phyloP scores from a whole-genome alignment of 495 filamentous ascomycete genomes.

The Hypoxylon intermedium region DNA sequence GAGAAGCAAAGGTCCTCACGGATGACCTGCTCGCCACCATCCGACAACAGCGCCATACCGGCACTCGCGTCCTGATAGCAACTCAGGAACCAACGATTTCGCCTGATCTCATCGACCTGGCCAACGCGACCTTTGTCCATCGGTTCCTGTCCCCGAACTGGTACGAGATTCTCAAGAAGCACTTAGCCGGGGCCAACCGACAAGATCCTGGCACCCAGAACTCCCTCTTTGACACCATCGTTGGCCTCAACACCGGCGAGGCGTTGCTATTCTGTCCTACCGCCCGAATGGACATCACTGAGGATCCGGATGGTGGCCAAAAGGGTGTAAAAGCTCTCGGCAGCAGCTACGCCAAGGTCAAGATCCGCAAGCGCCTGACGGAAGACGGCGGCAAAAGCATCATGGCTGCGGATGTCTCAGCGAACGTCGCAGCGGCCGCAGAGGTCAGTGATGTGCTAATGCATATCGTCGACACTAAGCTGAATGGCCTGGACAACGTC shows the following conservation, averaged over 20 bases:
- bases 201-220: neutral
- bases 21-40: conserved; percentile 62
- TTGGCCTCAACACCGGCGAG: conserved; percentile 66
- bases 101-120: conserved; percentile 61
- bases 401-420: conserved; percentile 40
- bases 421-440: neutral
- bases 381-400: conserved; percentile 65
- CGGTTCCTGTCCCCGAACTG: conserved; percentile 65
- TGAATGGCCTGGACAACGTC: no score
- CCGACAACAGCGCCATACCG: conserved; percentile 65
- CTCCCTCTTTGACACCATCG: conserved; percentile 61
- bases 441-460: neutral
- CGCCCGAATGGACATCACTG: conserved; percentile 55
- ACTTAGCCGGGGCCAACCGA: conserved; percentile 43
- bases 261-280: conserved; percentile 71
- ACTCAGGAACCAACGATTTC: conserved; percentile 72
- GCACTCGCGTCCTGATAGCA: conserved; percentile 61
- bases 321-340: conserved; percentile 49
- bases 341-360: conserved; percentile 57
- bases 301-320: neutral
- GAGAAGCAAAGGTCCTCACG: conserved; percentile 56
- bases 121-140: conserved; percentile 65
- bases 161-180: conserved; percentile 55
- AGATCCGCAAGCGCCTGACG: conserved; percentile 60
- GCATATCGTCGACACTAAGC: neutral